Evolutionary conservation across 2,329 filamentous ascomycete species (phyloP).

Genomic region (Arthrobotrys conoides): DNA sequence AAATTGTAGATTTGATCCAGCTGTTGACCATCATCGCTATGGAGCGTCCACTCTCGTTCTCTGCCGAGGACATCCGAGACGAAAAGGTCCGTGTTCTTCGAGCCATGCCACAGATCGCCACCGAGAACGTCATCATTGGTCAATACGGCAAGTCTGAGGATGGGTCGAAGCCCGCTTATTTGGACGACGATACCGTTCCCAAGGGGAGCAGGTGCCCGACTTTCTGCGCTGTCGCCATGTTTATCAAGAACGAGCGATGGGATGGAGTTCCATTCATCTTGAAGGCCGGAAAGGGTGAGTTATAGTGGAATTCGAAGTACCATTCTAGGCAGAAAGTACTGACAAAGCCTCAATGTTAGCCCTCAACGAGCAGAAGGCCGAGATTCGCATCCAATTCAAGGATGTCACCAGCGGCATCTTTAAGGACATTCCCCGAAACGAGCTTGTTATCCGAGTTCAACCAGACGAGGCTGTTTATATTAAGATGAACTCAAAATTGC

Average conservation of each 20-base stretch:
- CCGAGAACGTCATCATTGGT: constrained; percentile 99
- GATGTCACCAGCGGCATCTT: constrained; percentile 99
- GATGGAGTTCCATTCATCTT: constrained; percentile 99
- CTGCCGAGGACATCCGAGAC: constrained; percentile 96
- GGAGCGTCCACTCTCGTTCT: constrained; percentile 98
- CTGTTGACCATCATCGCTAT: constrained; percentile 96
- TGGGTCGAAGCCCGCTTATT: constrained; percentile 95
- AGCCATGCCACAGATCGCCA: constrained; percentile 92
- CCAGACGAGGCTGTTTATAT: constrained; percentile 99
- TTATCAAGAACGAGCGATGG: constrained; percentile 99
- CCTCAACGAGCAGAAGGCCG: constrained; percentile 99
- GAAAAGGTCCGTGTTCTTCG: constrained; percentile 98
- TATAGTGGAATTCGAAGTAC: constrained; percentile 33
- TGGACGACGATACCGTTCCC: constrained; percentile 98
- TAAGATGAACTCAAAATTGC: constrained; percentile 99
- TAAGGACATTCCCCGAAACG: constrained; percentile 99
- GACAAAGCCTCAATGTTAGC: constrained; percentile 69
- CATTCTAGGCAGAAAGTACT: constrained; percentile 37
- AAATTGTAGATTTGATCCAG: constrained; percentile 80
- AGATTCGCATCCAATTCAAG: constrained; percentile 99
- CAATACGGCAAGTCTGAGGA: constrained; percentile 98
- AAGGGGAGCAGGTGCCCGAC: constrained; percentile 98
- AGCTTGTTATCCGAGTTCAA: constrained; percentile 98
- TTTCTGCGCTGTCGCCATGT: constrained; percentile 95
- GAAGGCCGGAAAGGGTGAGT: constrained; percentile 88